These are phyloP conservation scores for Filosporella fistucella DNA, from an alignment of 495 filamentous ascomycete genomes.

Conservation along the genomic window DNA sequence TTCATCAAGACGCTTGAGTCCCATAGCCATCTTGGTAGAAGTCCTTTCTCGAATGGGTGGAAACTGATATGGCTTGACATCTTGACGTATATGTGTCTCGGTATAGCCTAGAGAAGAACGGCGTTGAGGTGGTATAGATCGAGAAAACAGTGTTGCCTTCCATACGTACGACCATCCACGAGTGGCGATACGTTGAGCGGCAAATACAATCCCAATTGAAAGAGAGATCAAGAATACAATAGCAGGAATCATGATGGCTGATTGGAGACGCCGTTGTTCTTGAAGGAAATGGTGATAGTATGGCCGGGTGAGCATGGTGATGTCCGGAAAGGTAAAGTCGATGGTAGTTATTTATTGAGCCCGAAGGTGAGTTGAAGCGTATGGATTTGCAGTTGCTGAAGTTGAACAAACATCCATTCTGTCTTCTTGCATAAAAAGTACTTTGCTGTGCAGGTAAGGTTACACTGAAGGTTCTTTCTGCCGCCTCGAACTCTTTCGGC, in stretches of 20 bases:
- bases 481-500: too few relatives aligned
- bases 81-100: slow-evolving; percentile 1
- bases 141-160: too few relatives aligned
- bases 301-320: not conserved
- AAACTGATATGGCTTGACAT: slow-evolving; percentile 16
- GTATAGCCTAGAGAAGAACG: not conserved
- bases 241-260: not conserved
- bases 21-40: slow-evolving; percentile 42
- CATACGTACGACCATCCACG: too few relatives aligned
- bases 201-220: not conserved
- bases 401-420: too few relatives aligned
- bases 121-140: not conserved
- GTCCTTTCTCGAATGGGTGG: slow-evolving; percentile 13
- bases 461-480: too few relatives aligned
- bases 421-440: too few relatives aligned
- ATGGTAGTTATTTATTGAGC: too few relatives aligned
- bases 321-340: not conserved
- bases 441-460: too few relatives aligned
- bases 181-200: not conserved
- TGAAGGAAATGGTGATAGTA: not conserved
- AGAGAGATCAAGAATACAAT: not conserved
- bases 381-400: not conserved
- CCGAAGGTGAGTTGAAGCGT: too few relatives aligned
- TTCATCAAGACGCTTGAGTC: slow-evolving; percentile 44
- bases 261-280: not conserved